Base-by-base conservation (phyloP, 1,139 yeast genomes). In the Kurtzmaniella quercitrusa region DNA sequence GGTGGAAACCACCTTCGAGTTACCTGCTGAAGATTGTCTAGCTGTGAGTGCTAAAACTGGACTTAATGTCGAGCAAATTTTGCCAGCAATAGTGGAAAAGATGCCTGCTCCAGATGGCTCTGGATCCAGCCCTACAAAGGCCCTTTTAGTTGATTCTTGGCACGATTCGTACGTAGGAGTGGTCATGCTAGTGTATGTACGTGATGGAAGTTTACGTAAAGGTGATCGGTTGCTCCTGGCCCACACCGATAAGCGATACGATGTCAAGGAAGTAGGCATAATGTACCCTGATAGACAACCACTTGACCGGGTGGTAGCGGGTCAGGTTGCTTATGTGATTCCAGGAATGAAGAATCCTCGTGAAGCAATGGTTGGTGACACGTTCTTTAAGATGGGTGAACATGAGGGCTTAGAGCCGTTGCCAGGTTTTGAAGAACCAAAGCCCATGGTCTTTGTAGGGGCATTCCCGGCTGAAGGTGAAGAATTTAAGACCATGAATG, bases 371-470 rank as follows among this genome's bases (percentile, higher is more conserved):
- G 84, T 91, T 46, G 98, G 98, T 34, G 98, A 93, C 59, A 93
- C 98, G 0, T 77, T 89, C 51, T 80, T 82, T 75, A 82, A 79
- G 46, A 69, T 73, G n/a, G 88, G 87, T 2, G 73, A 77, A 25
- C 77, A 73, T 43, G 76, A 74, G 39, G 73, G 73, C 0, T 80
- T 87, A 1, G 86, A 82, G 46, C 84, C 96, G 1, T 69, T 93
- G 25, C 96, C 96, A 0, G 98, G 98, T 0, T 93, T 93, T 62
- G 97, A 91, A 62, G 97, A 89, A 54, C 91, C 95, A 1, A 91
- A 93, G 60, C 97, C 98, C 1, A 93, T 93, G 98, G 98, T 93
- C 6, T 93, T 91, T 62, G 95, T 93, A 38, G 98, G 98, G 8
- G 98, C 98, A 0, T 93, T 90, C 56, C 98, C 98, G 0, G 94